phyloP scores from a whole-genome alignment of 2,329 filamentous ascomycete genomes.

The Penicillium sp. region DNA sequence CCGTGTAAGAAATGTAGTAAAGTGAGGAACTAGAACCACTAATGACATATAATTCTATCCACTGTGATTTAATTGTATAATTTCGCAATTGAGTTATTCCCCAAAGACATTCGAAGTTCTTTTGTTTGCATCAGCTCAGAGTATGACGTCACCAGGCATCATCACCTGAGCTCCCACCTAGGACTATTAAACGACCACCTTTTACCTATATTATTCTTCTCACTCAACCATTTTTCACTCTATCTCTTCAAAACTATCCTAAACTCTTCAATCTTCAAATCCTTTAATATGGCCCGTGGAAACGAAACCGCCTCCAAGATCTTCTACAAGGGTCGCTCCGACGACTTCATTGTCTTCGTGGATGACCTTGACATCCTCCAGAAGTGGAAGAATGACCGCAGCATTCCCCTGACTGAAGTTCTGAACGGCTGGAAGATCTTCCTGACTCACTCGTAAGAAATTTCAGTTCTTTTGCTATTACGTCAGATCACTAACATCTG shows the following conservation, averaged over 20 bases:
- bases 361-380: conserved; percentile 57
- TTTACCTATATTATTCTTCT: neutral
- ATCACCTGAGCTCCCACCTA: conserved; percentile 10
- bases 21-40: conserved; percentile 1
- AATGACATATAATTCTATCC: neutral
- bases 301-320: conserved; percentile 71
- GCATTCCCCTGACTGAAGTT: conserved; percentile 77
- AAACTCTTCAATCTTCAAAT: conserved; percentile 5
- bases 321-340: conserved; percentile 74
- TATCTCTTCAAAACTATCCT: conserved; percentile 3
- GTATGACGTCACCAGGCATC: conserved; percentile 26
- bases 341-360: conserved; percentile 64
- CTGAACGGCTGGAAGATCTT: conserved; percentile 88
- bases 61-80: conserved; percentile 20
- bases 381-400: conserved; percentile 80
- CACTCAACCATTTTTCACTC: neutral
- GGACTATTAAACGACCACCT: conserved; percentile 6
- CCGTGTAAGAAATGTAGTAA: conserved; percentile 6
- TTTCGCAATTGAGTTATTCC: neutral
- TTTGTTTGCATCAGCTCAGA: conserved; percentile 4
- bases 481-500: neutral
- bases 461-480: neutral
- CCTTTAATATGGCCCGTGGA: conserved; percentile 63
- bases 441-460: conserved; percentile 77
- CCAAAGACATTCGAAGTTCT: conserved; percentile 10